Evolutionary conservation across 495 filamentous ascomycete genomes (phyloP).

Genomic region (Daldinia concentrica): DNA sequence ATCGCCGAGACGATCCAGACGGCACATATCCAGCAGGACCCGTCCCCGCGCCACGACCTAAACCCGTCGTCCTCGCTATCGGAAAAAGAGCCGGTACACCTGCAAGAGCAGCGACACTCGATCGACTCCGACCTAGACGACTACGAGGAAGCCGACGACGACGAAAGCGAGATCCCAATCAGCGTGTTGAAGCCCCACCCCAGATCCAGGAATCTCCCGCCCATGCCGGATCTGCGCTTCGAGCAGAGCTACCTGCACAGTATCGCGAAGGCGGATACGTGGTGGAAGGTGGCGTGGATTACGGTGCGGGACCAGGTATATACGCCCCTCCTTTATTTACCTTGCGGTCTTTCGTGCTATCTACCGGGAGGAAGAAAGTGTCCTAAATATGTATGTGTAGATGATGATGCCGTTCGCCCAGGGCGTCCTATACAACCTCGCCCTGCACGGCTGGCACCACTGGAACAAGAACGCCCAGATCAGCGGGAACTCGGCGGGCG

Average conservation of each 20-base stretch:
- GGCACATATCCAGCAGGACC: constrained; percentile 74
- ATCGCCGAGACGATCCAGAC: constrained; percentile 81
- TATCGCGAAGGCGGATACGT: constrained; percentile 77
- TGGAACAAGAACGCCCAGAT: constrained; percentile 80
- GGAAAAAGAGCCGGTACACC: constrained; percentile 57
- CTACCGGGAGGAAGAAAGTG: no score
- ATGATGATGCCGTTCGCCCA: constrained; percentile 84
- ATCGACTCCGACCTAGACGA: constrained; percentile 37
- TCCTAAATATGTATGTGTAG: no score
- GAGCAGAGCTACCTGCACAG: constrained; percentile 96
- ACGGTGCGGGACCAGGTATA: constrained; percentile 86
- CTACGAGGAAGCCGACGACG: constrained; percentile 46
- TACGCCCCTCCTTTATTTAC: no score
- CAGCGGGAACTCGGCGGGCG: constrained; percentile 74
- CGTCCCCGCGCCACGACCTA: constrained; percentile 76
- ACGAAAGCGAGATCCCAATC: constrained; percentile 64
- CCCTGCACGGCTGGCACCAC: constrained; percentile 80
- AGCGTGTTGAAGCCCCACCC: constrained; percentile 66
- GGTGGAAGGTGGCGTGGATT: constrained; percentile 81
- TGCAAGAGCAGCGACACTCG: constrained; percentile 29
- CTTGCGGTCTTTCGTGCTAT: no score
- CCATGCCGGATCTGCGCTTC: constrained; percentile 91
- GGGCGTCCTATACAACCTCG: constrained; percentile 83
- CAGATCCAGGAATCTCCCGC: constrained; percentile 67
- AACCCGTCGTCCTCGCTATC: constrained; percentile 80